phyloP scores from a whole-genome alignment of 2,329 filamentous ascomycete species.

The Aspergillus sp. region DNA sequence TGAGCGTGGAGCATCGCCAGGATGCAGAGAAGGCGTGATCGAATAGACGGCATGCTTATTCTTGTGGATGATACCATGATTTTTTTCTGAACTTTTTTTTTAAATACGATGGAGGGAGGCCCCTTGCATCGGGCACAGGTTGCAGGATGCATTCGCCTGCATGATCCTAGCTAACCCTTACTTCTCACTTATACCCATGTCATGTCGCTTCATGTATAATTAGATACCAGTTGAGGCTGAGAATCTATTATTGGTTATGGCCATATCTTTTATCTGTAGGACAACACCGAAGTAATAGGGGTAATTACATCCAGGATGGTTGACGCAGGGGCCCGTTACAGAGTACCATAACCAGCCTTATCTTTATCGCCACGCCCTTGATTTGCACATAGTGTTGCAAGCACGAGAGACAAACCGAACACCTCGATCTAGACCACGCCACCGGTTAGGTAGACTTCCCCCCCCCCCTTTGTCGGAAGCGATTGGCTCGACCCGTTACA shows the following conservation, averaged over 20 bases:
- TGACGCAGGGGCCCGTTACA: neutral
- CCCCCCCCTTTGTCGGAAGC: too few relatives aligned
- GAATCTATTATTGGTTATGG: neutral
- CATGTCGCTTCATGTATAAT: neutral
- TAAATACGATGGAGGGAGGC: neutral
- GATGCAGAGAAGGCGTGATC: neutral
- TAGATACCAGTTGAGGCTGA: neutral
- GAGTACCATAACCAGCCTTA: too few relatives aligned
- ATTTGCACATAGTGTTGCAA: too few relatives aligned
- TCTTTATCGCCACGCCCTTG: too few relatives aligned
- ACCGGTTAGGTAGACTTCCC: too few relatives aligned
- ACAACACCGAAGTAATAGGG: neutral
- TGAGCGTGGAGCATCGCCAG: slow-evolving; percentile 6
- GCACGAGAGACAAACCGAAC: too few relatives aligned
- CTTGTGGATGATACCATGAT: neutral
- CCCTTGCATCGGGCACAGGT: neutral
- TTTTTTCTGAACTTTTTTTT: neutral
- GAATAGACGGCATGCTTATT: neutral
- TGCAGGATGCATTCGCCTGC: neutral
- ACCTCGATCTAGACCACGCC: too few relatives aligned
- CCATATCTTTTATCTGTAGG: neutral
- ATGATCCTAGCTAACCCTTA: neutral
- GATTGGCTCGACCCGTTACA: too few relatives aligned
- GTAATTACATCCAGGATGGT: neutral
- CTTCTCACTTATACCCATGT: neutral